phyloP scores from a whole-genome alignment of 768 basidiomycete species.

The Coprinopsis sp. region DNA sequence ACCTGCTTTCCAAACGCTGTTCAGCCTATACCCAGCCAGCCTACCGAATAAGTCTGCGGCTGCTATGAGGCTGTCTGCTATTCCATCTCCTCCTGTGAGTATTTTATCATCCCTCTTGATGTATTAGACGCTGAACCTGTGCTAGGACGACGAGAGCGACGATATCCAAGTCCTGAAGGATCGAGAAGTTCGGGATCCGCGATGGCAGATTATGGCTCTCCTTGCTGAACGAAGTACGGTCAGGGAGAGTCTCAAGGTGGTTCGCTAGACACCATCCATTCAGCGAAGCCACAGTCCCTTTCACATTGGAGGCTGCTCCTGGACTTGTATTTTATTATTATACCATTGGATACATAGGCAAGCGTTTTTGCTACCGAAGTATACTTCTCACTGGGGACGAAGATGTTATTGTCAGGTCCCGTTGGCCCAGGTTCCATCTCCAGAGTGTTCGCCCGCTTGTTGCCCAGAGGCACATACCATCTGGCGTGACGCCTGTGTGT shows the following conservation, averaged over 20 bases:
- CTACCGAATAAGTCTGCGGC: conserved; percentile 78
- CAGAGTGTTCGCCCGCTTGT: conserved; percentile 41
- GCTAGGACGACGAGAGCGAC: conserved; percentile 47
- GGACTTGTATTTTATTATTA: not conserved
- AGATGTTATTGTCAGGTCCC: not conserved
- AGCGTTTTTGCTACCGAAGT: too few species aligned
- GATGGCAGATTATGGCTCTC: conserved; percentile 76
- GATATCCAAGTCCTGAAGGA: conserved; percentile 52
- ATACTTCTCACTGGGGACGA: not conserved
- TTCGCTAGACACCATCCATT: conserved; percentile 9
- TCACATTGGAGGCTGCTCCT: not conserved
- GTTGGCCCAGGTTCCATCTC: conserved; percentile 47
- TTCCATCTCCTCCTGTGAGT: conserved; percentile 23
- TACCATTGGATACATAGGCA: too few species aligned
- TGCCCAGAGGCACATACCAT: conserved; percentile 33
- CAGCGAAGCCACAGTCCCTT: not conserved
- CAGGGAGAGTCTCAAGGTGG: conserved; percentile 41
- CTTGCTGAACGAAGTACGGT: conserved; percentile 71
- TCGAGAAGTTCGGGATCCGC: conserved; percentile 60
- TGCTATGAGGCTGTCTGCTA: conserved; percentile 60
- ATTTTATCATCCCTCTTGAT: not conserved
- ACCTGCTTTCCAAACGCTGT: conserved; percentile 71
- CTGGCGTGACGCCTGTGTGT: not conserved
- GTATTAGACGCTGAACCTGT: conserved; percentile 39
- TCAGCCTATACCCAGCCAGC: conserved; percentile 71